Conservation (phyloP, 2,329 filamentous ascomycete genomes). For the Penicillium sp. region DNA sequence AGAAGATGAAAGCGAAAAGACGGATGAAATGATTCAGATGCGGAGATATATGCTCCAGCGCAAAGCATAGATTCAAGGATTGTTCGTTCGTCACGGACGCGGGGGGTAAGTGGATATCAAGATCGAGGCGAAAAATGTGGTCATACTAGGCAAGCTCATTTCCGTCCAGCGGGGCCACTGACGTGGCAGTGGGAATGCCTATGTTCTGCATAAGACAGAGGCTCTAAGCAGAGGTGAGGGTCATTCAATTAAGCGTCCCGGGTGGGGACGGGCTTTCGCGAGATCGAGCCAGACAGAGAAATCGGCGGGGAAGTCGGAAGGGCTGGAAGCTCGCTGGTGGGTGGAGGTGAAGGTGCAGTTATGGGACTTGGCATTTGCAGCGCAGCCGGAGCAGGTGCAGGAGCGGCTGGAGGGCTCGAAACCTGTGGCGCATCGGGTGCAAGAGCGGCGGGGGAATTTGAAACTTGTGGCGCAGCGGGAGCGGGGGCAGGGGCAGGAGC, state of each 20-base stretch:
- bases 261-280: conserved; percentile 57
- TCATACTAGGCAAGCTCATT: conserved; percentile 16
- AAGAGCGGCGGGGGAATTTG: conserved; percentile 33
- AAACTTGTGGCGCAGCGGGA: conserved; percentile 13
- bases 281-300: conserved; percentile 40
- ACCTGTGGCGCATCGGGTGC: conserved; percentile 13
- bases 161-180: conserved; percentile 19
- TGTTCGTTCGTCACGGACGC: conserved; percentile 22
- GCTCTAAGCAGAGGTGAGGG: conserved; percentile 1
- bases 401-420: conserved; percentile 34
- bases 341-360: conserved; percentile 19
- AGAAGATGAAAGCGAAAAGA: not conserved
- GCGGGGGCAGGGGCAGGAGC: conserved; percentile 20
- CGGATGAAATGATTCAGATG: not conserved
- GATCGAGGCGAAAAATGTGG: not conserved
- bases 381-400: conserved; percentile 9
- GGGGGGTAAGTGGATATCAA: conserved; percentile 4
- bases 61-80: conserved; percentile 6
- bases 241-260: conserved; percentile 34
- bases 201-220: conserved; percentile 2
- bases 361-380: conserved; percentile 7
- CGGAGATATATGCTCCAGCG: not conserved
- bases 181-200: conserved; percentile 7
- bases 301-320: conserved; percentile 42
- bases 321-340: conserved; percentile 39